Conservation (phyloP, 371 early-diverging fungal species). For the Lichtheimia ornata region DNA sequence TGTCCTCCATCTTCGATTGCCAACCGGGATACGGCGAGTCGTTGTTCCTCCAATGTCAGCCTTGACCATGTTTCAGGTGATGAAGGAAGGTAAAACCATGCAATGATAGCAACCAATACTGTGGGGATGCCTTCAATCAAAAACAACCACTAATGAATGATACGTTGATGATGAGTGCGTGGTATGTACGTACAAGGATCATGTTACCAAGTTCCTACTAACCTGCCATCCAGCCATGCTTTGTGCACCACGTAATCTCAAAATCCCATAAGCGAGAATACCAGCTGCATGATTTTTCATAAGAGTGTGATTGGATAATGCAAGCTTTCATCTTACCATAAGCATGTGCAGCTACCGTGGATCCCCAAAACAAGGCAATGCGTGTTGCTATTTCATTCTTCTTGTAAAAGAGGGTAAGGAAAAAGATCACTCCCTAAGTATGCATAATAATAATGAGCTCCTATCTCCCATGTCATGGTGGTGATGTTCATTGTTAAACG, state of each 20-base stretch:
- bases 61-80: constrained; percentile 39
- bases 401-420: constrained; percentile 45
- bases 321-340: constrained; percentile 27
- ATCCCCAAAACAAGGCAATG: constrained; percentile 52
- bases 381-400: constrained; percentile 52
- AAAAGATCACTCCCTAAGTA: constrained; percentile 34
- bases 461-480: no score
- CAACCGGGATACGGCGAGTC: constrained; percentile 30
- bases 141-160: constrained; percentile 45
- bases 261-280: constrained; percentile 47
- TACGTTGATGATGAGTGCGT: background rate
- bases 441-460: no score
- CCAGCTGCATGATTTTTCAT: constrained; percentile 30
- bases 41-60: constrained; percentile 33
- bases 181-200: background rate
- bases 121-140: constrained; percentile 56
- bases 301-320: background rate
- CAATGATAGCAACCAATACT: constrained; percentile 33
- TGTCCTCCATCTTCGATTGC: constrained; percentile 8
- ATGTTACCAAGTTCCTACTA: background rate
- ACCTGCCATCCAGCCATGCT: constrained; percentile 49
- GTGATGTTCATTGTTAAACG: background rate
- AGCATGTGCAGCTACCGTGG: constrained; percentile 48
- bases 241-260: constrained; percentile 35
- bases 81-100: constrained; percentile 41